These are phyloP conservation scores for Triticum timopheevii DNA, from an alignment of 176 grass and related monocot species.

Conservation along the genomic window DNA sequence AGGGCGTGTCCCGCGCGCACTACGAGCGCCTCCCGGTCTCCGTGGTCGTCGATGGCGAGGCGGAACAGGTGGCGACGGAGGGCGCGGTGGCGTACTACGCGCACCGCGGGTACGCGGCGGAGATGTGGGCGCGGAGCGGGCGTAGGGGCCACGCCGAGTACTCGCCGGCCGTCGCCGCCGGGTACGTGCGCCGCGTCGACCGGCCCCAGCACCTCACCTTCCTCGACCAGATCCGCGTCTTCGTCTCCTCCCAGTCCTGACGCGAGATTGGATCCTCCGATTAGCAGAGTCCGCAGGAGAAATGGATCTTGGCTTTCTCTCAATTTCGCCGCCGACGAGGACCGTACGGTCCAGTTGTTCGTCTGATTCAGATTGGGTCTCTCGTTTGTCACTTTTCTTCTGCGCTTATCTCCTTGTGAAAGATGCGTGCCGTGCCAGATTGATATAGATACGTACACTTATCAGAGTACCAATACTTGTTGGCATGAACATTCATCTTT, in stretches of 20 bases:
- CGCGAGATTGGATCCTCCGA: neutral
- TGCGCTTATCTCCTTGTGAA: neutral
- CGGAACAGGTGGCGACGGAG: neutral
- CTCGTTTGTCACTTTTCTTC: neutral
- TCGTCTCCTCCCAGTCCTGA: constrained; percentile 48
- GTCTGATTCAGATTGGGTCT: neutral
- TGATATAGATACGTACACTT: neutral
- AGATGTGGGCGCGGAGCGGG: constrained; percentile 74
- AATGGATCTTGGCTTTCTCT: neutral
- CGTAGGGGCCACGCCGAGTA: constrained; percentile 57
- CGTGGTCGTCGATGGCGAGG: neutral
- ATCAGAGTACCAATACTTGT: neutral
- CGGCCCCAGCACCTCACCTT: constrained; percentile 67
- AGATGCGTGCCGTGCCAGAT: neutral
- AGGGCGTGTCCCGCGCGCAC: constrained; percentile 61
- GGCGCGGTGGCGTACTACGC: constrained; percentile 64
- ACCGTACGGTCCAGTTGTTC: neutral
- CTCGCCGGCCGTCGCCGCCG: constrained; percentile 55
- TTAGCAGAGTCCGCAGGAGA: neutral
- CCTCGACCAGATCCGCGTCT: constrained; percentile 77
- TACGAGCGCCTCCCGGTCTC: constrained; percentile 75
- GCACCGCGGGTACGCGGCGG: constrained; percentile 60
- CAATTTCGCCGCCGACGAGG: neutral
- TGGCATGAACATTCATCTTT: neutral
- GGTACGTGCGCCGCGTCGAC: constrained; percentile 73